Evolutionary conservation across 352 stramenopile species (phyloP).

Genomic region (Thraustotheca clavata): DNA sequence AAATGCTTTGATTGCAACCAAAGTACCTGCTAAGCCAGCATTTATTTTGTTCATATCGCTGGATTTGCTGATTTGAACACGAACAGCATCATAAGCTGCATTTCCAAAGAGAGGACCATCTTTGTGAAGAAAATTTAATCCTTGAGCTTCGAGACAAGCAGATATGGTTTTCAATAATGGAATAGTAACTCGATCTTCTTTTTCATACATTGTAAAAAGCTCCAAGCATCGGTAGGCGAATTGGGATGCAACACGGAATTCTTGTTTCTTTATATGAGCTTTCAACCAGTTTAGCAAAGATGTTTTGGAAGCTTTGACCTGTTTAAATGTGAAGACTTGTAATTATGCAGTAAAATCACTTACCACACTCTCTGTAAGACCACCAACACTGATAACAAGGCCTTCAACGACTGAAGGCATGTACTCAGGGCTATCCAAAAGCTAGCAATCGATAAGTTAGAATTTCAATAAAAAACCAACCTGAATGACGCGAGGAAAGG

Average conservation of each 20-base stretch:
- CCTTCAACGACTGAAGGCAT: constrained; percentile 78
- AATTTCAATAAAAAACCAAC: constrained; percentile 21
- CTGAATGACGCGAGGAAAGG: constrained; percentile 85
- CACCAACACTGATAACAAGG: constrained; percentile 92
- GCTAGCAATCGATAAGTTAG: constrained; percentile 28
- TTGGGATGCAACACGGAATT: constrained; percentile 57
- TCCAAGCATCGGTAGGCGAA: constrained; percentile 62
- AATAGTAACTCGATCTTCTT: constrained; percentile 76
- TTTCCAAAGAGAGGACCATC: constrained; percentile 42
- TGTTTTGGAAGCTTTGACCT: constrained; percentile 55
- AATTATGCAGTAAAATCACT: constrained; percentile 28
- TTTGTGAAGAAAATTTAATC: constrained; percentile 2
- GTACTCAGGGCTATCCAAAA: constrained; percentile 84
- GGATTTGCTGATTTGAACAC: constrained; percentile 43
- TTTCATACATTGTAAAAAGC: constrained; percentile 44
- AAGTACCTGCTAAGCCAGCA: constrained; percentile 34
- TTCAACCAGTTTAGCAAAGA: constrained; percentile 59
- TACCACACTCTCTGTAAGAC: constrained; percentile 91
- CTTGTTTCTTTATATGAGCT: constrained; percentile 35
- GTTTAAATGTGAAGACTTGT: neutral
- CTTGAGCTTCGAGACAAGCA: constrained; percentile 32
- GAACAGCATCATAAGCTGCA: constrained; percentile 47
- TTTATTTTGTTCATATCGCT: constrained; percentile 51
- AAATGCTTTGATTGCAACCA: neutral
- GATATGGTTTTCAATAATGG: constrained; percentile 84